phyloP scores from a whole-genome alignment of 805 yeast genomes.

The Starmera quercuum region DNA sequence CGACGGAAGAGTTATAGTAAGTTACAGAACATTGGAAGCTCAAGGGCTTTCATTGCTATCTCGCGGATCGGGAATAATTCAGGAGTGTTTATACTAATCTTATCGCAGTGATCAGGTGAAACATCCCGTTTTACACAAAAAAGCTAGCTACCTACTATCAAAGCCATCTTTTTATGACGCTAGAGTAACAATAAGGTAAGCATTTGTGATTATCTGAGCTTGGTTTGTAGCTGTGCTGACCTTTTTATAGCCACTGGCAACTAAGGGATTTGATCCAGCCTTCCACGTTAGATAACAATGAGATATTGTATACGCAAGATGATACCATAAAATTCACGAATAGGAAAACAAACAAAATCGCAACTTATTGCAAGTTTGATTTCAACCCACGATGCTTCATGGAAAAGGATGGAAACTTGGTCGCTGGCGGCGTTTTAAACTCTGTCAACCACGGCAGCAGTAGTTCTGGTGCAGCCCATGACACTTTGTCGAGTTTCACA shows the following conservation, averaged over 20 bases:
- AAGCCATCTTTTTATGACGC: not conserved
- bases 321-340: slow-evolving; percentile 42
- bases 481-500: slow-evolving; percentile 2
- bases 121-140: not conserved
- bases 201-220: not conserved
- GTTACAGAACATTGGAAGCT: no score
- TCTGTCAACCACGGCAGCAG: slow-evolving; percentile 20
- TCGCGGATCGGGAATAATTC: no score
- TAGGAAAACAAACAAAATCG: slow-evolving; percentile 25
- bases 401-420: slow-evolving; percentile 43
- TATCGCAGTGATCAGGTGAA: not conserved
- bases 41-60: no score
- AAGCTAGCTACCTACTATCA: not conserved
- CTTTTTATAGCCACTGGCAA: slow-evolving; percentile 64
- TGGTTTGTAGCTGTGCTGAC: not conserved
- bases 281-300: slow-evolving; percentile 31
- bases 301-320: slow-evolving; percentile 51
- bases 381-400: slow-evolving; percentile 68
- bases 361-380: slow-evolving; percentile 40
- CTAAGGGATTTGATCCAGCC: slow-evolving; percentile 64
- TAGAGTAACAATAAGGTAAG: not conserved
- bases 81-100: no score
- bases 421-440: slow-evolving; percentile 46
- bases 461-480: slow-evolving; percentile 1
- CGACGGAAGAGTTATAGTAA: no score